Evolutionary conservation across 768 basidiomycete genomes (phyloP).

Genomic region (Amanita molliuscula): DNA sequence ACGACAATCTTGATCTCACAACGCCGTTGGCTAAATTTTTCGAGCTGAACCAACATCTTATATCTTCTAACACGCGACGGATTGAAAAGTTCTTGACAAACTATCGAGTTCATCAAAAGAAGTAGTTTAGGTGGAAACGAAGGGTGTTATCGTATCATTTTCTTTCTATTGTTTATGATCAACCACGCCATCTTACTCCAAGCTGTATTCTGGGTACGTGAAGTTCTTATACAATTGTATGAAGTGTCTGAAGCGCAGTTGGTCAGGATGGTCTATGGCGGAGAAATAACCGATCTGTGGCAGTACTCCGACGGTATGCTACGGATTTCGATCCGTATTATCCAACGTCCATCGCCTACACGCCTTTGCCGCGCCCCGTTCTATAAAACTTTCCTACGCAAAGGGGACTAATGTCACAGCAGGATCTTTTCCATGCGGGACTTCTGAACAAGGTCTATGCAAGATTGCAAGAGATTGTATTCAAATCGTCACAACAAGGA

Average conservation of each 20-base stretch:
- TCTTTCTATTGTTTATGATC: conserved; percentile 48
- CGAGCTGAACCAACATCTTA: conserved; percentile 40
- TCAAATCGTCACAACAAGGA: conserved; percentile 41
- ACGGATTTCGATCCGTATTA: conserved; percentile 66
- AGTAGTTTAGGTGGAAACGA: conserved; percentile 42
- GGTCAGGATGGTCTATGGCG: conserved; percentile 70
- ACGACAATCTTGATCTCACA: conserved; percentile 56
- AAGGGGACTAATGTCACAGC: conserved; percentile 43
- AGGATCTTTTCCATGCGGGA: conserved; percentile 49
- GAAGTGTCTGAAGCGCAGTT: background rate
- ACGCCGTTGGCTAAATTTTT: conserved; percentile 54
- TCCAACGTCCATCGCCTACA: conserved; percentile 62
- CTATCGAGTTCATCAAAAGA: conserved; percentile 42
- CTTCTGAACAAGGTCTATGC: conserved; percentile 67
- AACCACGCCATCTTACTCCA: conserved; percentile 35
- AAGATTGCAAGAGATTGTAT: conserved; percentile 59
- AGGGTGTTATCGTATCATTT: conserved; percentile 53
- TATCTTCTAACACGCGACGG: conserved; percentile 27
- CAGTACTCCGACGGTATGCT: conserved; percentile 34
- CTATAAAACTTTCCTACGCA: conserved; percentile 57
- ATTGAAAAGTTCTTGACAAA: conserved; percentile 36
- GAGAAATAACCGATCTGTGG: conserved; percentile 51
- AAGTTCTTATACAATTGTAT: too few species aligned
- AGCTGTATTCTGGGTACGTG: conserved; percentile 49
- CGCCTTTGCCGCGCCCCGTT: conserved; percentile 51